Percentiles rank a stretch among this genome's conserved stretches.
Evolutionary conservation across 495 filamentous ascomycete genomes (phyloP).

Genomic region (Xylaria longipes): DNA sequence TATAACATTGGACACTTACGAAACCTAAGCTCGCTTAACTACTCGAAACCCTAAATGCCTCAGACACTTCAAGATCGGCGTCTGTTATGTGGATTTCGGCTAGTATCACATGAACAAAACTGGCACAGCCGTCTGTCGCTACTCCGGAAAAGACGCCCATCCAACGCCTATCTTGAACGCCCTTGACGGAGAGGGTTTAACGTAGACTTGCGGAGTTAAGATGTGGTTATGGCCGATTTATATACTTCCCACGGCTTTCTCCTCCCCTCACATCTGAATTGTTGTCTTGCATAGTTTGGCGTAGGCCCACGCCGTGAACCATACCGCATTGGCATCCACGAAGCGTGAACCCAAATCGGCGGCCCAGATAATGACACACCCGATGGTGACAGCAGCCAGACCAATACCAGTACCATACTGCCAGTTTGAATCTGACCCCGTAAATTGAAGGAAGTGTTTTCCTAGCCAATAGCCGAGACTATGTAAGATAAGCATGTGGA

Average conservation of each 20-base stretch:
- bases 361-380: conserved; percentile 21
- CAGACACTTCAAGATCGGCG: background rate
- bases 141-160: background rate
- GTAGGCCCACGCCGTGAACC: conserved; percentile 25
- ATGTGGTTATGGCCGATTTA: background rate
- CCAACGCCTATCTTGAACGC: background rate
- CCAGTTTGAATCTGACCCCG: conserved; percentile 18
- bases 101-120: background rate
- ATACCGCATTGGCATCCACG: conserved; percentile 25
- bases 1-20: background rate
- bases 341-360: conserved; percentile 24
- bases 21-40: background rate
- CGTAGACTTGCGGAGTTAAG: background rate
- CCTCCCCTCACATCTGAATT: background rate
- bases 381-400: conserved; percentile 14
- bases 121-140: background rate
- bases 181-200: too few species aligned
- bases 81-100: background rate
- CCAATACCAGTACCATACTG: conserved; percentile 20
- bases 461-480: conserved; percentile 47
- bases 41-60: background rate
- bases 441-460: background rate
- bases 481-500: conserved; percentile 65
- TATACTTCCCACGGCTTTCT: background rate
- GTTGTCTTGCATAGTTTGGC: conserved; percentile 3